Percentiles rank a stretch among this genome's conserved stretches.
Evolutionary conservation across 108 stramenopile species (phyloP).

Genomic region (Skeletonema tropicum): DNA sequence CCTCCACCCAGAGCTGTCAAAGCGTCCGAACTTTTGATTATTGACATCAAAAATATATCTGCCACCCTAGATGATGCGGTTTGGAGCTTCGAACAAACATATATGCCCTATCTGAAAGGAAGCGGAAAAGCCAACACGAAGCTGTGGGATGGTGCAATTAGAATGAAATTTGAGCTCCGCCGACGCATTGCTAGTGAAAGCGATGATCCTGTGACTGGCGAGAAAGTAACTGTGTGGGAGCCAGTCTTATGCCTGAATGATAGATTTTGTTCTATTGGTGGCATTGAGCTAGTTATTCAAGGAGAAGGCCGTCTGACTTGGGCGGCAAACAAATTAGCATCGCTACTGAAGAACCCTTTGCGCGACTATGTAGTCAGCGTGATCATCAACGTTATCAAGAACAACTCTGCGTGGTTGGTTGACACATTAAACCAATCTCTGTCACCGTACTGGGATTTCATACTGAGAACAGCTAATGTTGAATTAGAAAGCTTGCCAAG

Average conservation of each 20-base stretch:
- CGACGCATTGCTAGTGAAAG: conserved; percentile 40
- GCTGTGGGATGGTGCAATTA: conserved; percentile 76
- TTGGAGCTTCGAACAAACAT: conserved; percentile 92
- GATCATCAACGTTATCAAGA: conserved; percentile 63
- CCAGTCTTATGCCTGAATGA: conserved; percentile 89
- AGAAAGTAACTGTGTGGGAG: conserved; percentile 59
- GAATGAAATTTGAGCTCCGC: conserved; percentile 85
- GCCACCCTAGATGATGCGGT: conserved; percentile 79
- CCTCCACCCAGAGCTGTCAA: conserved; percentile 48
- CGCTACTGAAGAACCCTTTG: conserved; percentile 73
- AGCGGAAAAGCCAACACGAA: conserved; percentile 77
- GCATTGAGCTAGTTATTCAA: conserved; percentile 75
- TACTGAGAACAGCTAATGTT: conserved; percentile 75
- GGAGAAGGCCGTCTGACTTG: conserved; percentile 81
- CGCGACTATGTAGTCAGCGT: conserved; percentile 81
- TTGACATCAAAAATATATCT: conserved; percentile 85
- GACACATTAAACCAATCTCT: conserved; percentile 75
- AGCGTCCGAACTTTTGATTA: conserved; percentile 82
- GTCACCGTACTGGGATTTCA: conserved; percentile 79
- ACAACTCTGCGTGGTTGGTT: conserved; percentile 83
- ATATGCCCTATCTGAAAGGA: conserved; percentile 90
- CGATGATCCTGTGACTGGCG: conserved; percentile 21
- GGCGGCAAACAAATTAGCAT: conserved; percentile 85
- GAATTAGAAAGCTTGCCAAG: conserved; percentile 62
- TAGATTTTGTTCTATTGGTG: conserved; percentile 73